Conservation (phyloP, 1,139 yeast species). For the Suhomyces yuchorum region DNA sequence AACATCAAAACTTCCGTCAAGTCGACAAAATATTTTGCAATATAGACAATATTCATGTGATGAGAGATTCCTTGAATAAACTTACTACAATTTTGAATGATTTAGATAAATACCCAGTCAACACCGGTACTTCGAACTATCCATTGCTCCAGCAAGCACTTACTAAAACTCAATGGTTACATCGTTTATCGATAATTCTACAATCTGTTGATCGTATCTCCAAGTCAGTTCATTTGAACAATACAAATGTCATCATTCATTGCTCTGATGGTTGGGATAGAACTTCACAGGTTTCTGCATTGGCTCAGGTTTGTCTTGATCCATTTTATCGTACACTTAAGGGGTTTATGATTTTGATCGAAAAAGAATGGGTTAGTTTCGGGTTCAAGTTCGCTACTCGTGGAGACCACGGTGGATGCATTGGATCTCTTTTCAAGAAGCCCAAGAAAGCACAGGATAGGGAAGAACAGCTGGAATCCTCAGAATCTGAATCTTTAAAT, state of each 20-base stretch:
- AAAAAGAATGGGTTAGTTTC: conserved; percentile 94
- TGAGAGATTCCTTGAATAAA: conserved; percentile 79
- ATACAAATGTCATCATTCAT: conserved; percentile 82
- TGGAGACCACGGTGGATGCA: conserved; percentile 67
- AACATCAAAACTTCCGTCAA: conserved; percentile 18
- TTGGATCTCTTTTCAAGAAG: conserved; percentile 39
- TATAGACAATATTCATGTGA: conserved; percentile 92
- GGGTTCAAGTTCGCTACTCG: conserved; percentile 90
- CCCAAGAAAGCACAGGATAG: conserved; percentile 18
- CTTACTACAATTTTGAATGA: conserved; percentile 65
- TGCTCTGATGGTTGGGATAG: conserved; percentile 99
- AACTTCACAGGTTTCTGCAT: conserved; percentile 84
- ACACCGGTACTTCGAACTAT: conserved; percentile 20
- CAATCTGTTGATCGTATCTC: conserved; percentile 78
- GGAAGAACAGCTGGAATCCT: conserved; percentile 2
- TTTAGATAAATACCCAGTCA: conserved; percentile 57
- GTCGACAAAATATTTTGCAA: conserved; percentile 76
- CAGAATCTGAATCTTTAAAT: conserved; percentile 3
- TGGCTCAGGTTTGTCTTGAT: conserved; percentile 85
- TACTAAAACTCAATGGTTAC: conserved; percentile 77
- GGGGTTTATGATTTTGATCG: conserved; percentile 83
- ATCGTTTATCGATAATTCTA: conserved; percentile 65
- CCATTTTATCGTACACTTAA: conserved; percentile 85
- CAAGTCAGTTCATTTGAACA: conserved; percentile 77
- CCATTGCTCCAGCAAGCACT: conserved; percentile 47